Evolutionary conservation across 2,329 filamentous ascomycete genomes (phyloP).

Genomic region (Aspergillus latus): DNA sequence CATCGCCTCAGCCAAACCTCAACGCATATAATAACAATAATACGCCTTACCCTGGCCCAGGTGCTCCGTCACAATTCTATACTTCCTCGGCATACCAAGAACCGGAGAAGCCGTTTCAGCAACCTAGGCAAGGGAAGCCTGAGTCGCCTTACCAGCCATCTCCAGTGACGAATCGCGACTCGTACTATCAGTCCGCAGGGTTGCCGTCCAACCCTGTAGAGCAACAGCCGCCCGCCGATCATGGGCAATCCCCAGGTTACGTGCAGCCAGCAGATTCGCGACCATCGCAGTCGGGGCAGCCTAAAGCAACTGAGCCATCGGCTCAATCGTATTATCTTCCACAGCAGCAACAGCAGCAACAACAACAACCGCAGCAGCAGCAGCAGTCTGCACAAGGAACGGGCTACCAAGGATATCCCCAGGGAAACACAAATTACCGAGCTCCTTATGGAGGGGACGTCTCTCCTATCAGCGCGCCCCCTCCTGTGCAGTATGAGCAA

Average conservation of each 20-base stretch:
- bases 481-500: conserved; percentile 23
- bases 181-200: conserved; percentile 26
- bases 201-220: conserved; percentile 20
- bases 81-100: conserved; percentile 16
- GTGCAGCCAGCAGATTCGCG: conserved; percentile 19
- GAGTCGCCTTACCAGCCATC: conserved; percentile 24
- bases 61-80: conserved; percentile 23
- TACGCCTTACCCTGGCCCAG: conserved; percentile 19
- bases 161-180: conserved; percentile 23
- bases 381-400: conserved; percentile 15
- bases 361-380: conserved; percentile 15
- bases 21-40: conserved; percentile 20
- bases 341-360: conserved; percentile 13
- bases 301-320: conserved; percentile 17
- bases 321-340: conserved; percentile 24
- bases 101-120: conserved; percentile 21
- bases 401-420: conserved; percentile 17
- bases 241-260: conserved; percentile 20
- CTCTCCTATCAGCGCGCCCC: conserved; percentile 18
- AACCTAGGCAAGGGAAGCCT: conserved; percentile 20
- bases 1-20: conserved; percentile 23
- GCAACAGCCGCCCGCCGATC: conserved; percentile 18
- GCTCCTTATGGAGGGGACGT: conserved; percentile 21
- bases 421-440: conserved; percentile 14
- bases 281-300: conserved; percentile 18